phyloP scores from a whole-genome alignment of 2,329 filamentous ascomycete genomes.

The Pseudocercospora vitis region DNA sequence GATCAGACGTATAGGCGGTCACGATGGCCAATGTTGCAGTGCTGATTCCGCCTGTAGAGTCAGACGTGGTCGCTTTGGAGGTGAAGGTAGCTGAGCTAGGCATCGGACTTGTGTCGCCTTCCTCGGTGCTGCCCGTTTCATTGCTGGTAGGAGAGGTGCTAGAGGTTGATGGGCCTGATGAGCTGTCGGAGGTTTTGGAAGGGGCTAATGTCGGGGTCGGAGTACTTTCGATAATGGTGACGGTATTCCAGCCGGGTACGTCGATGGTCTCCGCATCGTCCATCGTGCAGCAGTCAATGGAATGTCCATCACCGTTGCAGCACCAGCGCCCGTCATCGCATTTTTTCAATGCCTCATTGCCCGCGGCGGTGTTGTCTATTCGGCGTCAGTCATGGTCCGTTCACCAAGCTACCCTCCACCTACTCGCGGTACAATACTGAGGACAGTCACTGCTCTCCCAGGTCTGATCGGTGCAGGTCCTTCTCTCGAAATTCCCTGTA shows the following conservation, averaged over 20 bases:
- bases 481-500: slow-evolving; percentile 33
- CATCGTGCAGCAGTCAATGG: slow-evolving; percentile 24
- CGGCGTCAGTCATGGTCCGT: slow-evolving; percentile 1
- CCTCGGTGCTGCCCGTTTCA: no score
- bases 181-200: slow-evolving; percentile 2
- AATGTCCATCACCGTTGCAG: slow-evolving; percentile 32
- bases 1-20: background rate
- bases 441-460: slow-evolving; percentile 35
- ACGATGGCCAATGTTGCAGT: slow-evolving; percentile 10
- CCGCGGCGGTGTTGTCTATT: slow-evolving; percentile 26
- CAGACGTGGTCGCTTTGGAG: slow-evolving; percentile 5
- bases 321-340: slow-evolving; percentile 36
- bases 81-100: background rate
- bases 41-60: slow-evolving; percentile 6
- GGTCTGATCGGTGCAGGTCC: slow-evolving; percentile 38
- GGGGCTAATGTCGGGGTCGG: slow-evolving; percentile 13
- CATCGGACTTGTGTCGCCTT: no score
- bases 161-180: background rate
- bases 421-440: slow-evolving; percentile 33
- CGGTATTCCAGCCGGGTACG: slow-evolving; percentile 17
- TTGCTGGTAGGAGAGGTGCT: slow-evolving; percentile 1
- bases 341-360: slow-evolving; percentile 36
- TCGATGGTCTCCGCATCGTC: slow-evolving; percentile 23
- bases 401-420: slow-evolving; percentile 1
- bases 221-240: slow-evolving; percentile 26